Evolutionary conservation across 1,139 yeast species (phyloP).

Genomic region (Scheffersomyces titani): DNA sequence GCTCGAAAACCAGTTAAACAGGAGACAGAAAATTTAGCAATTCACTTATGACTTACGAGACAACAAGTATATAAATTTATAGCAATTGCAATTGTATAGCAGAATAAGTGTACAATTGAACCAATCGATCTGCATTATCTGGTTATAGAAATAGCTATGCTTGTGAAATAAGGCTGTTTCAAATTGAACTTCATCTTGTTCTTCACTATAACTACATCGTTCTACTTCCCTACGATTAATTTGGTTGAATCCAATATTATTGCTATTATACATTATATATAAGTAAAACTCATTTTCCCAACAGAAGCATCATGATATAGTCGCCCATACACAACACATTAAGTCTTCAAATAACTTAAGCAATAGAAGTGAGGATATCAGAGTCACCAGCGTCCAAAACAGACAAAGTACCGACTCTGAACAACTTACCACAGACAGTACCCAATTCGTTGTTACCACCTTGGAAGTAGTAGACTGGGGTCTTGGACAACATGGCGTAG

Average conservation of each 20-base stretch:
- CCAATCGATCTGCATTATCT: background rate
- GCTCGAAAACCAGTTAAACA: conserved; percentile 30
- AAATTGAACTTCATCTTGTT: no score
- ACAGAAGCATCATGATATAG: background rate
- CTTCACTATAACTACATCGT: conserved; percentile 4
- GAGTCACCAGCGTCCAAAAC: conserved; percentile 99
- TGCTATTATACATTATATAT: background rate
- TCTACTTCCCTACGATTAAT: conserved; percentile 1
- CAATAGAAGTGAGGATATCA: conserved; percentile 76
- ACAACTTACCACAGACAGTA: conserved; percentile 99
- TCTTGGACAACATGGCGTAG: conserved; percentile 99
- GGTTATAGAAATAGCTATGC: conserved; percentile 11
- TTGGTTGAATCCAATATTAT: conserved; percentile 8
- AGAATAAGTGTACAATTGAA: background rate
- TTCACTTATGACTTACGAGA: background rate
- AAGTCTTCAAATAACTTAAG: conserved; percentile 10
- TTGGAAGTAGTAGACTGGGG: conserved; percentile 97
- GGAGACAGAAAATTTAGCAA: conserved; percentile 10
- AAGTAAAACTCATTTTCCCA: background rate
- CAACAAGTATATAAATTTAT: background rate
- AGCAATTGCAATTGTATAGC: background rate
- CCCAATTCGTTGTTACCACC: conserved; percentile 99
- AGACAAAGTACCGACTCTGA: conserved; percentile 99
- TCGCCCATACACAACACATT: conserved; percentile 1
- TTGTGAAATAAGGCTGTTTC: conserved; percentile 2